These are phyloP conservation scores for Penicillium sp. DNA, from an alignment of 2,329 filamentous ascomycete species.

Conservation along the genomic window DNA sequence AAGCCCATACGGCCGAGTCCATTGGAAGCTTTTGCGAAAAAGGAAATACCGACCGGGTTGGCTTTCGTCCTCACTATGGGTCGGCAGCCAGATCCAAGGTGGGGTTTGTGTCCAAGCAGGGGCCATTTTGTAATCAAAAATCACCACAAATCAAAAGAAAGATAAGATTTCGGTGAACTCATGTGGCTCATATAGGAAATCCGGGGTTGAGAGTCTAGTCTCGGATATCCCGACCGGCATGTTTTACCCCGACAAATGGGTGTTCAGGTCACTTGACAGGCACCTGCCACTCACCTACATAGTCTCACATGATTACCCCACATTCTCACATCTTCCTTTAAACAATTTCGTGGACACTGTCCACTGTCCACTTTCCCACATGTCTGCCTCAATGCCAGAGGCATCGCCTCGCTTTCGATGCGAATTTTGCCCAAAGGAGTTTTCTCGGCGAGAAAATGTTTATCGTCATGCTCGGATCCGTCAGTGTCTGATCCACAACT, in stretches of 20 bases:
- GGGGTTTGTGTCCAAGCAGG: conserved; percentile 7
- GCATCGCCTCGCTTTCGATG: neutral
- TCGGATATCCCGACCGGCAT: neutral
- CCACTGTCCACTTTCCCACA: neutral
- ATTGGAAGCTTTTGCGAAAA: conserved; percentile 14
- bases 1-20: neutral
- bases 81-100: conserved; percentile 14
- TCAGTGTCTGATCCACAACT: neutral
- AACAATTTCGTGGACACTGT: neutral
- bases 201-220: neutral
- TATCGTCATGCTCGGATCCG: neutral
- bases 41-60: conserved; percentile 13
- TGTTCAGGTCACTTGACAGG: neutral
- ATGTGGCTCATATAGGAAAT: neutral
- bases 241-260: neutral
- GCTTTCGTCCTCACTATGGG: conserved; percentile 10
- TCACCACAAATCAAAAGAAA: neutral
- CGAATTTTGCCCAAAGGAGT: neutral
- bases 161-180: neutral
- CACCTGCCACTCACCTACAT: neutral
- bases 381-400: neutral
- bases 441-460: neutral
- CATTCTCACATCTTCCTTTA: neutral
- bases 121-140: neutral
- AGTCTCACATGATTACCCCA: neutral